Evolutionary conservation across 768 basidiomycete genomes (phyloP), one percentile per base, ranked within the genome.

Genomic region (Hericium rajendrae): DNA sequence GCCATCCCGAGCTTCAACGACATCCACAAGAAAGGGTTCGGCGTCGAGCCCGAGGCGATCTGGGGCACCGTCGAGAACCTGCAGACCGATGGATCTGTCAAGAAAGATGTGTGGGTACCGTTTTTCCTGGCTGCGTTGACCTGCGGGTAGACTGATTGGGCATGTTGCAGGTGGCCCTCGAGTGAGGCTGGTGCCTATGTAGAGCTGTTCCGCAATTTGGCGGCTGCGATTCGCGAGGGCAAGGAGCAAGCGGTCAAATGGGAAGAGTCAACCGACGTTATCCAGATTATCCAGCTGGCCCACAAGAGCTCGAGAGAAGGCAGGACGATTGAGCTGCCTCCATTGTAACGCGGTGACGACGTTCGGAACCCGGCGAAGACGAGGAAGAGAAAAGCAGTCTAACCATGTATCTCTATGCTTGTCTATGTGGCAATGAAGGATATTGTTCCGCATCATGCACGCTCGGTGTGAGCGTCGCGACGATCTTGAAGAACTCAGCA

Each of bases 281-380:
- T 94, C 61, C 80, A 87, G 71, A 76, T 94, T 67, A 81, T 92
- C 63, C 88, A 92, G 70, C 73, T 88, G 10, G 88, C 86, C 8
- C 74, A 81, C 66, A 69, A 78, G 69, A 87, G 86, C 61, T 79
- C 85, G 13, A 76, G 70, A 60, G 82, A 87, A 65, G 84, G 84
- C 15, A 68, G 70, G 54, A 81, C 78, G 1, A 51, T 80, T 18
- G 64, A 66, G 15, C 68, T 76, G 24, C 62, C 62, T 1, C 39
- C 52, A 13, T 41, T 40, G 2, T 63, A 41, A 56, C 18, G 32
- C 32, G 26, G 26, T 26, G 26, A 26, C 26, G 26, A 26, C 26
- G 26, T 26, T 26, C 3, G 26, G 26, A 26, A 26, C 26, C 26
- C 3, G 26, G 26, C 26, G 26, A 20, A 46, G 20, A 46, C 15